phyloP scores from a whole-genome alignment of 1,139 yeast species.

The Eremothecium cymbalariae region DNA sequence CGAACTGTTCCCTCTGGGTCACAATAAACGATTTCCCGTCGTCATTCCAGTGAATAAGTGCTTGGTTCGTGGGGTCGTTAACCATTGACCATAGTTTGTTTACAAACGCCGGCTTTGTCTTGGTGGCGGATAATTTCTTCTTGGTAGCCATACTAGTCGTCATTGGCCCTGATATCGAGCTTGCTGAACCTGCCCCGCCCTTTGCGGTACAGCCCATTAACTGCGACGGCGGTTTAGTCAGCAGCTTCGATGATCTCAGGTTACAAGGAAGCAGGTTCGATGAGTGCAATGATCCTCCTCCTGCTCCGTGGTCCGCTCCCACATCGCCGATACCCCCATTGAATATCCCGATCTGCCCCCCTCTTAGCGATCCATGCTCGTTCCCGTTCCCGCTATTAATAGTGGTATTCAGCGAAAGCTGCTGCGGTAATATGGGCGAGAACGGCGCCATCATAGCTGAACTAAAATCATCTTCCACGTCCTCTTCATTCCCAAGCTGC shows the following conservation, averaged over 20 bases:
- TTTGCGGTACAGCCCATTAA: not conserved
- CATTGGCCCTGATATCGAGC: not conserved
- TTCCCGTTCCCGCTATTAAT: not conserved
- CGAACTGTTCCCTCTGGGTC: slow-evolving; percentile 75
- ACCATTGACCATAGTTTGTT: slow-evolving; percentile 94
- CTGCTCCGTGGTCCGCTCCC: slow-evolving; percentile 4
- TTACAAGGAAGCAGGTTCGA: slow-evolving; percentile 1
- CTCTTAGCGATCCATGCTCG: slow-evolving; percentile 6
- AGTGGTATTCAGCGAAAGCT: slow-evolving; percentile 4
- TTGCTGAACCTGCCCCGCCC: not conserved
- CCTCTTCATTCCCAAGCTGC: slow-evolving; percentile 1
- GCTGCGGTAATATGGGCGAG: slow-evolving; percentile 10
- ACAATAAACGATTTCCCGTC: slow-evolving; percentile 85
- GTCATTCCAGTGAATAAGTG: slow-evolving; percentile 73
- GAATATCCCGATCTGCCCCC: slow-evolving; percentile 8
- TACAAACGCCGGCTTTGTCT: slow-evolving; percentile 75
- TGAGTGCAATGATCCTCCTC: slow-evolving; percentile 5
- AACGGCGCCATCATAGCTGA: slow-evolving; percentile 8
- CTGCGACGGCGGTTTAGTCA: slow-evolving; percentile 1
- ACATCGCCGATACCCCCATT: slow-evolving; percentile 4
- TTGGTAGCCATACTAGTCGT: not conserved
- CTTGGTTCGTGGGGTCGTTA: slow-evolving; percentile 61
- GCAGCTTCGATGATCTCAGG: slow-evolving; percentile 2
- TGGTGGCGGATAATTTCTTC: slow-evolving; percentile 21
- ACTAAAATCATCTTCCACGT: slow-evolving; percentile 1